Evolutionary conservation across 352 stramenopile species (phyloP).

Genomic region (Phytophthora constricta): DNA sequence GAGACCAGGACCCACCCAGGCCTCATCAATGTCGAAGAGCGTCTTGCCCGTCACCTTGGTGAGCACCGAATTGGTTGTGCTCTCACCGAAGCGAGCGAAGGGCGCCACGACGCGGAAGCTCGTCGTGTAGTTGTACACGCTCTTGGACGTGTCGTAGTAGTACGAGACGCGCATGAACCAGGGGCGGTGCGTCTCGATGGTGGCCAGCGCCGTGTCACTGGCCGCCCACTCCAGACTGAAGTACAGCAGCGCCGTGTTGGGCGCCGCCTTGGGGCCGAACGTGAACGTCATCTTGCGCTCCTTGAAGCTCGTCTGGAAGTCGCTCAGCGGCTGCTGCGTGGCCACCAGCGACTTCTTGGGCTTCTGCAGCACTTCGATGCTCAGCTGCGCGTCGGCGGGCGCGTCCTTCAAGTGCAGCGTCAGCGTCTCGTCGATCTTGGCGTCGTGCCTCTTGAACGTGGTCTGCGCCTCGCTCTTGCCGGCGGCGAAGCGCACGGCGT

Average conservation of each 20-base stretch:
- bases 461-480: conserved; percentile 31
- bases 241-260: conserved; percentile 35
- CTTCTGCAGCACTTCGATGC: conserved; percentile 52
- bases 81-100: conserved; percentile 68
- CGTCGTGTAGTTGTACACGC: conserved; percentile 80
- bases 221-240: conserved; percentile 38
- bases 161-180: conserved; percentile 75
- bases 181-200: conserved; percentile 33
- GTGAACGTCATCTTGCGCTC: conserved; percentile 53
- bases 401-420: conserved; percentile 49
- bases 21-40: conserved; percentile 56
- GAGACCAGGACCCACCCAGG: conserved; percentile 55
- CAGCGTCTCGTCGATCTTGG: conserved; percentile 40
- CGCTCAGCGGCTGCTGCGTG: conserved; percentile 39
- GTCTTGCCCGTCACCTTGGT: conserved; percentile 61
- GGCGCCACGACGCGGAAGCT: conserved; percentile 65
- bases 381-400: conserved; percentile 32
- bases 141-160: conserved; percentile 70
- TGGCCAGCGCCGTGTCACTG: conserved; percentile 25
- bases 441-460: conserved; percentile 36
- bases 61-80: conserved; percentile 59
- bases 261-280: conserved; percentile 37
- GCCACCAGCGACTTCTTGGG: conserved; percentile 53
- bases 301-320: conserved; percentile 36
- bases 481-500: conserved; percentile 36